Percentiles rank a stretch among this genome's conserved stretches.
phyloP scores from a whole-genome alignment of 2,329 filamentous ascomycete species.

The Diaporthe aspalathi region DNA sequence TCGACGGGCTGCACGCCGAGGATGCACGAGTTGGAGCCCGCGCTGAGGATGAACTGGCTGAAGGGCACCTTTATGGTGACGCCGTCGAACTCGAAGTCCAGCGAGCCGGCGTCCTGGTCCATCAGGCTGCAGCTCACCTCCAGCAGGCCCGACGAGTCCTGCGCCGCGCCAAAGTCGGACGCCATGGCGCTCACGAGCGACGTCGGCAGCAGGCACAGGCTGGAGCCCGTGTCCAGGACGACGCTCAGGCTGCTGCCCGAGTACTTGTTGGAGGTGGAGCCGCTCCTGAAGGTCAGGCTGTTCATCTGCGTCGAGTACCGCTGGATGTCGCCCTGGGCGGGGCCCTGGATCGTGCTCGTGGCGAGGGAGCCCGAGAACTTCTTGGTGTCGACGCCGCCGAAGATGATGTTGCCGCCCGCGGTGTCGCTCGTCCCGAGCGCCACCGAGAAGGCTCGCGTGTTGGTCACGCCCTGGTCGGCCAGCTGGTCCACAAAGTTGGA shows the following conservation, averaged over 20 bases:
- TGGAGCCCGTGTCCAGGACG: conserved; percentile 75
- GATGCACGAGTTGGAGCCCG: conserved; percentile 35
- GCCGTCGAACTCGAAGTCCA: conserved; percentile 55
- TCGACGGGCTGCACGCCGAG: conserved; percentile 43
- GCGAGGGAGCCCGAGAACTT: conserved; percentile 55
- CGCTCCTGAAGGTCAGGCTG: conserved; percentile 50
- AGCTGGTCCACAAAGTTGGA: conserved; percentile 61
- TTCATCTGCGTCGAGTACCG: conserved; percentile 58
- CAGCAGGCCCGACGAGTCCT: conserved; percentile 53
- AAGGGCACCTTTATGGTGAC: conserved; percentile 52
- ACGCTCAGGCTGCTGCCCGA: conserved; percentile 54
- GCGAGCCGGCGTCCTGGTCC: conserved; percentile 46
- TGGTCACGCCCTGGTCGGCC: conserved; percentile 59
- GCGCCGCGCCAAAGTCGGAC: conserved; percentile 58
- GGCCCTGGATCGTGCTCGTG: conserved; percentile 45
- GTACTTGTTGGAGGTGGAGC: conserved; percentile 43
- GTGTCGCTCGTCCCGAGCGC: conserved; percentile 47
- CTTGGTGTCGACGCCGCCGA: conserved; percentile 59
- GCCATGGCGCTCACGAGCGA: conserved; percentile 61
- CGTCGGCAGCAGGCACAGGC: conserved; percentile 73
- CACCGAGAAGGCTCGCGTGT: conserved; percentile 48
- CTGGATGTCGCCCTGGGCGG: conserved; percentile 44
- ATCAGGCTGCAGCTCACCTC: conserved; percentile 54
- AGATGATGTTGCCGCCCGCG: conserved; percentile 50
- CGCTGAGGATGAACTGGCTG: conserved; percentile 50